Percentiles rank a stretch among this genome's conserved stretches.
These are phyloP conservation scores for Pestalotiopsis sp. DNA, from an alignment of 2,329 filamentous ascomycete genomes.

Conservation along the genomic window DNA sequence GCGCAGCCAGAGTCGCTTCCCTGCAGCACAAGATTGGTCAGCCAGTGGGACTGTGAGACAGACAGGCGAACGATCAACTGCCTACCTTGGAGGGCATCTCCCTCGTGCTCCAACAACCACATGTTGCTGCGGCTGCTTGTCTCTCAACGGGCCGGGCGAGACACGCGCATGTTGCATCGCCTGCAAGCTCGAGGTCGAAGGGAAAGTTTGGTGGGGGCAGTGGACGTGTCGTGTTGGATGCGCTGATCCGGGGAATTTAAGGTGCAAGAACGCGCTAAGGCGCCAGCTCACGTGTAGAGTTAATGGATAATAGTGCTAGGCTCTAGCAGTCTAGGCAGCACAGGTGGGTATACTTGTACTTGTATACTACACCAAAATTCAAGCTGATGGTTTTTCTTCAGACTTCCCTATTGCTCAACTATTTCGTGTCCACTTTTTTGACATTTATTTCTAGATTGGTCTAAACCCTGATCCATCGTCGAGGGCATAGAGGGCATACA, in stretches of 20 bases:
- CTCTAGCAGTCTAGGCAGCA: background rate
- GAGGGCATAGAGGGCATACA: too few relatives aligned
- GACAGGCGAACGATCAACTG: background rate
- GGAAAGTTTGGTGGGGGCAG: background rate
- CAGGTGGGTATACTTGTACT: background rate
- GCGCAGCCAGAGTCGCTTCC: constrained; percentile 78
- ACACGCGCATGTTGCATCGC: background rate
- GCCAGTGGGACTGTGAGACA: constrained; percentile 16
- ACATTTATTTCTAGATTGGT: too few relatives aligned
- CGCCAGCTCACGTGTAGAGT: constrained; percentile 10
- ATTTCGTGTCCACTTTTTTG: too few relatives aligned
- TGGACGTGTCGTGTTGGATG: background rate
- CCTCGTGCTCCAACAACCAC: constrained; percentile 59
- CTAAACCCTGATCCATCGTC: too few relatives aligned
- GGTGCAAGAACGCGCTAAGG: constrained; percentile 11
- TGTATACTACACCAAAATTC: too few relatives aligned
- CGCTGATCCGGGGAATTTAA: background rate
- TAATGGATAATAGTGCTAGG: background rate
- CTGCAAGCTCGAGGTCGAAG: background rate
- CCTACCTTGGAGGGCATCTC: constrained; percentile 48
- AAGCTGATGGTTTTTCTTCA: too few relatives aligned
- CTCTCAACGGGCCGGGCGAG: background rate
- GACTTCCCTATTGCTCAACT: too few relatives aligned
- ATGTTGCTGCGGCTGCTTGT: constrained; percentile 33
- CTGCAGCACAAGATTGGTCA: constrained; percentile 38